Base-by-base conservation (phyloP, 768 basidiomycete genomes). In the Russula olivacea region DNA sequence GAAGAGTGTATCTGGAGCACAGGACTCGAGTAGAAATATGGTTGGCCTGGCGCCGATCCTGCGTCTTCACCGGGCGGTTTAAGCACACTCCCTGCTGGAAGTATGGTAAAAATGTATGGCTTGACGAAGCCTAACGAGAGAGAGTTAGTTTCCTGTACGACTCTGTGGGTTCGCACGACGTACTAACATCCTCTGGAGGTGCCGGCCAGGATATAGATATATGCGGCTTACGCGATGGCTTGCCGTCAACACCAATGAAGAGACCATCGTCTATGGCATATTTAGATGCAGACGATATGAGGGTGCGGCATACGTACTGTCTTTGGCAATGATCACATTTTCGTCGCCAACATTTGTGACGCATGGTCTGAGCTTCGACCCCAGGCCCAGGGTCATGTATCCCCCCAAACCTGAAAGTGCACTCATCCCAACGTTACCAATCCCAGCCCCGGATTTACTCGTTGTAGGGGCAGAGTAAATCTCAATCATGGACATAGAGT, bases 341-440 rank as follows among this genome's bases (percentile, higher is more conserved):
- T 77, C 78, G 8, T 86, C 83, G 38, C 75, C 76, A 30, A 88
- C 73, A 15, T 77, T 78, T 2, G 84, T 75, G 11, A 84, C 76
- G 7, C 79, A 80, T 2, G 89, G 86, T 72, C 86, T 92, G 15
- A 80, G 79, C 72, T 88, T 93, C 4, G 85, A 79, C 10, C 89
- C 89, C 9, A 92, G 76, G 1, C 91, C 88, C 25, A 92, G 77
- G 2, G 85, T 87, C 90, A 94, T 93, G 68, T 93, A 94, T 4
- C 89, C 89, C 3, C 88, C 85, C 12, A 93, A 74, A 4, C 90
- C 88, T 12, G 81, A 83, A n/a, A 93, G 77, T 0, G 90, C 86
- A n/a, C 86, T 85, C 81, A 85, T 89, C 2, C 86, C 83, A 47
- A 77, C 80, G 72, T 71, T 68, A 67, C 68, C 66, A 53, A 82